Percentiles rank a stretch among this genome's conserved stretches.
Evolutionary conservation across 805 yeast species (phyloP).

Genomic region (Alloascoidea africana): DNA sequence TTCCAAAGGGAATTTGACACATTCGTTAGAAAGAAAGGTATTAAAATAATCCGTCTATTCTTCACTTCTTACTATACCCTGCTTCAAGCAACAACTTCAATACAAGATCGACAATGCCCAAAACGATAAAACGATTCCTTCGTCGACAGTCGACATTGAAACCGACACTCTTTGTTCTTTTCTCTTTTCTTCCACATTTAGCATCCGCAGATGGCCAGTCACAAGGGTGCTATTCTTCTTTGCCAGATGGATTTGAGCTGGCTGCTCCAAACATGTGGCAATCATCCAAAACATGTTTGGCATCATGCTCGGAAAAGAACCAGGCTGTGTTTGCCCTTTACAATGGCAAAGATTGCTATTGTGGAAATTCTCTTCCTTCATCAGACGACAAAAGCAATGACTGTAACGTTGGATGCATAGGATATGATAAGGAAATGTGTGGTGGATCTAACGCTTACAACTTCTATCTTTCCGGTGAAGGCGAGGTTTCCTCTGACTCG

Average conservation of each 20-base stretch:
- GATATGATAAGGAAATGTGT: constrained; percentile 1
- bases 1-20: too few species aligned
- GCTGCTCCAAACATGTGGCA: not conserved
- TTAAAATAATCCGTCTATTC: too few species aligned
- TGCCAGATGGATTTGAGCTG: not conserved
- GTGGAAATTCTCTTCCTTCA: not conserved
- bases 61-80: too few species aligned
- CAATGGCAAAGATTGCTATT: not conserved
- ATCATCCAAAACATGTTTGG: not conserved
- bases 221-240: not conserved
- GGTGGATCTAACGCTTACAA: constrained; percentile 1
- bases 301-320: not conserved
- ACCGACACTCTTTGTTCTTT: too few species aligned
- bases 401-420: not conserved
- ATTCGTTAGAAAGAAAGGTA: too few species aligned
- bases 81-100: too few species aligned
- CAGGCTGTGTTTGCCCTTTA: not conserved
- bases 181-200: too few species aligned
- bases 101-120: too few species aligned
- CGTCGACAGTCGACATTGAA: too few species aligned
- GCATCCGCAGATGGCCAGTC: not conserved
- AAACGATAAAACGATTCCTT: too few species aligned
- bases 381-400: not conserved
- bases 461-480: constrained; percentile 14
- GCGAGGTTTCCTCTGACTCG: not conserved